Evolutionary conservation across 208 protist genomes (phyloP), one percentile per base, ranked within the genome.

Genomic region (Acanthamoeba lenticulata): DNA sequence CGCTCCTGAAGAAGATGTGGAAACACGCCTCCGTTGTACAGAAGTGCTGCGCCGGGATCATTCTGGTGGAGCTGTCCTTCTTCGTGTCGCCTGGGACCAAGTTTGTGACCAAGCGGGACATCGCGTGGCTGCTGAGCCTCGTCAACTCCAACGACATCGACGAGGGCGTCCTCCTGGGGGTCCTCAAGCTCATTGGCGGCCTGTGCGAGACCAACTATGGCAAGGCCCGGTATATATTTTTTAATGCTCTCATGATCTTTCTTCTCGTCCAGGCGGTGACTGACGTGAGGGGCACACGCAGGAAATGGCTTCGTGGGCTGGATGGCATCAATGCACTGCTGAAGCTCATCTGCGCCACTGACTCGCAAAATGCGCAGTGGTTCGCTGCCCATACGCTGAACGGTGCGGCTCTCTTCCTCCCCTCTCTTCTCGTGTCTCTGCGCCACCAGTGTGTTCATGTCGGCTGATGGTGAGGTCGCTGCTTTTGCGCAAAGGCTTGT

Each of bases 1-100:
- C 77, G 0, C 32, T 42, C 42, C 77, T 86, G 42, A 86, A 57
- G 44, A 86, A 86, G 77, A 86, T 86, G 77, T 86, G 77, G 77
- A 86, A 86, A 42, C 77, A 86, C 44, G 77, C 77, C 45, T 57
- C 77, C n/a, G 57, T 86, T 86, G 77, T 86, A 86, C 40, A 86
- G 44, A 86, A 86, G 19, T 86, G 77, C 27, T 86, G 77, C 29
- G 77, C 77, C 21, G 77, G 77, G 7, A 86, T 86, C n/a, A 86
- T 86, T 24, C 38, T 86, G 40, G 77, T 86, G 42, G 77, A 86
- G 9, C 27, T 86, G 45, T 86, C 77, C 3, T 86, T 86, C 77
- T 86, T 86, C 44, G 24, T 86, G 77, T 57, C 77, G 0, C 77
- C 77, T 1, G 77, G 77, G 5, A 86, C 77, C 44, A 86, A 86